These are phyloP conservation scores for Magnaporthiopsis incrustans DNA, from an alignment of 2,329 filamentous ascomycete species.

Conservation along the genomic window DNA sequence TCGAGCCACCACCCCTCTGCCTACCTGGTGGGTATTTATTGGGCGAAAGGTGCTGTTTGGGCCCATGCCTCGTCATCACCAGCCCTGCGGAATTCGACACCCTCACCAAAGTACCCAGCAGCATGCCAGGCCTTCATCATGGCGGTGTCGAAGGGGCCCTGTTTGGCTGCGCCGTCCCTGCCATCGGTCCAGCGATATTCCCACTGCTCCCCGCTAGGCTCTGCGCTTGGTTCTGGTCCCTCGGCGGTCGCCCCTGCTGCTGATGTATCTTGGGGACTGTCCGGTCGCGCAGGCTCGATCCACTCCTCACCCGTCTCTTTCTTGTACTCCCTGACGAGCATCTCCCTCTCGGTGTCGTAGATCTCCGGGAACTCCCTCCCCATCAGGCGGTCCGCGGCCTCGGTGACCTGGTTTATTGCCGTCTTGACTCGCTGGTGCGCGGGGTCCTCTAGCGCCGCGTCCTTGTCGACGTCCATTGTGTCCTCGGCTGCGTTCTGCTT, in stretches of 20 bases:
- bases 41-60: conserved; percentile 27
- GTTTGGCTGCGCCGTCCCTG: conserved; percentile 65
- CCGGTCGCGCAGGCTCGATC: conserved; percentile 34
- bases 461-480: conserved; percentile 73
- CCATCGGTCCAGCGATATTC: conserved; percentile 91
- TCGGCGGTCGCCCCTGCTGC: conserved; percentile 1
- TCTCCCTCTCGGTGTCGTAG: conserved; percentile 81
- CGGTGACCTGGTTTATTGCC: conserved; percentile 75
- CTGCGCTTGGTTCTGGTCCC: conserved; percentile 8
- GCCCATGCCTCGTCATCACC: conserved; percentile 49
- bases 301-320: conserved; percentile 84
- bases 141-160: conserved; percentile 78
- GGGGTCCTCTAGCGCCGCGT: conserved; percentile 54
- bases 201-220: conserved; percentile 44
- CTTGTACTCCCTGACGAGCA: conserved; percentile 73
- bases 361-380: conserved; percentile 80
- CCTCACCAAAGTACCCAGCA: conserved; percentile 87
- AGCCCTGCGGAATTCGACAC: conserved; percentile 66
- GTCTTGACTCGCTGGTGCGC: conserved; percentile 62
- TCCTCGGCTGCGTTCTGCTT: conserved; percentile 44
- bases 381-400: conserved; percentile 79
- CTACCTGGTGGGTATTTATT: background rate
- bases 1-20: background rate
- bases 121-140: conserved; percentile 90
- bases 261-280: background rate